Evolutionary conservation across 495 filamentous ascomycete species (phyloP).

Genomic region (Parachaetomium inaequale): DNA sequence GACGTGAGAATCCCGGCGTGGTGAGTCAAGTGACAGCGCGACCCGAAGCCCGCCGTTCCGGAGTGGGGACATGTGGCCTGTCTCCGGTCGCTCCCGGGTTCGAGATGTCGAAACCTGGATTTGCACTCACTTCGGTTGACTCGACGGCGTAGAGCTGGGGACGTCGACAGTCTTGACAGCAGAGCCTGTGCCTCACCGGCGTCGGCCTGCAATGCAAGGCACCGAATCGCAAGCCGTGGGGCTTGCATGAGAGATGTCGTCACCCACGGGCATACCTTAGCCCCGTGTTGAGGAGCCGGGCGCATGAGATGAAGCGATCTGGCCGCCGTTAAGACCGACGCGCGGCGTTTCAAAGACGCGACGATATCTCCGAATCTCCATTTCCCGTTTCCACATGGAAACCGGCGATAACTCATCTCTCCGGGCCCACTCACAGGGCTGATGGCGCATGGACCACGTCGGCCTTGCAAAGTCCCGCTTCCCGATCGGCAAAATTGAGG

Average conservation of each 20-base stretch:
- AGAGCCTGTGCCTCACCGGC: too few species aligned
- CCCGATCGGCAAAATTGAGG: slow-evolving; percentile 10
- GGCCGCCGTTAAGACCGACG: not conserved
- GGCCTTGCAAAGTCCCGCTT: slow-evolving; percentile 1
- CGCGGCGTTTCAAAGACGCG: not conserved
- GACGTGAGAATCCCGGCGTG: not conserved
- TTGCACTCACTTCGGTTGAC: not conserved
- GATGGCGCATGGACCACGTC: not conserved
- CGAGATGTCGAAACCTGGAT: not conserved
- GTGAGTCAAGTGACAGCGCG: not conserved
- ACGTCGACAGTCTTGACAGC: too few species aligned
- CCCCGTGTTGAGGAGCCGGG: not conserved
- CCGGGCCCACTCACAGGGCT: not conserved
- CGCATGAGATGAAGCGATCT: not conserved
- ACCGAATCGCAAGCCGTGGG: too few species aligned
- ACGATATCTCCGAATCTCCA: slow-evolving; percentile 3
- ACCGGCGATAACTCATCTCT: not conserved
- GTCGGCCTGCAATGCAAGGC: too few species aligned
- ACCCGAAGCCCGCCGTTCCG: not conserved
- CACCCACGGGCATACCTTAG: not conserved
- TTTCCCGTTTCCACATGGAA: not conserved
- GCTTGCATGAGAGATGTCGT: not conserved
- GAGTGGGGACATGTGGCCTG: not conserved
- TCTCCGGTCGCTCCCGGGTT: not conserved
- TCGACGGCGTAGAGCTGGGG: too few species aligned